A percentile compares a stretch with the other conserved stretches of the same genome.
These are phyloP conservation scores for Xylariaceae sp. DNA, from an alignment of 2,329 filamentous ascomycete species.

Conservation along the genomic window DNA sequence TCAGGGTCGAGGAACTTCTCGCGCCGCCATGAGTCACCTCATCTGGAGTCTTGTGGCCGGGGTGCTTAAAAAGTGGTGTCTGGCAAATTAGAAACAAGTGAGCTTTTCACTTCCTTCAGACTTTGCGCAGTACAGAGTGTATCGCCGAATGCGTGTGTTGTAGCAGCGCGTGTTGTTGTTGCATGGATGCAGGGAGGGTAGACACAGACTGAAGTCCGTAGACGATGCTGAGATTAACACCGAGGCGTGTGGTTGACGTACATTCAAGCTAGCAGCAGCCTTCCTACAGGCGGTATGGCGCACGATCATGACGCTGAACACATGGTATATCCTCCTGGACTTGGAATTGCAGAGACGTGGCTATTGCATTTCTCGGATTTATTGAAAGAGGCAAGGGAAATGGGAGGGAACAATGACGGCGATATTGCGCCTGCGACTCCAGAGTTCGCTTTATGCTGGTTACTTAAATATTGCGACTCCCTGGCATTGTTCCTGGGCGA, in stretches of 20 bases:
- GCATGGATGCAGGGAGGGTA: background rate
- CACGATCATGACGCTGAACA: constrained; percentile 37
- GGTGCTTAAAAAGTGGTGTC: constrained; percentile 27
- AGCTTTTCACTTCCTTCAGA: background rate
- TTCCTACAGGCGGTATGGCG: constrained; percentile 40
- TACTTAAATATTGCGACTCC: constrained; percentile 9
- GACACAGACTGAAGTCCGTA: background rate
- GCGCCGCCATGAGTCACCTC: constrained; percentile 23
- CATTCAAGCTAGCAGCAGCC: constrained; percentile 36
- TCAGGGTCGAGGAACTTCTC: constrained; percentile 17
- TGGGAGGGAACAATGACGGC: background rate
- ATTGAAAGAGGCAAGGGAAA: background rate
- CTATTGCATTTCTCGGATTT: background rate
- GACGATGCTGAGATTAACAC: background rate
- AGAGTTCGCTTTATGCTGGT: constrained; percentile 16
- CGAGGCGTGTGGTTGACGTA: constrained; percentile 26
- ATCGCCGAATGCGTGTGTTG: constrained; percentile 1
- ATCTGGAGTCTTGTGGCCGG: constrained; percentile 21
- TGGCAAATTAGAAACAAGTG: constrained; percentile 19
- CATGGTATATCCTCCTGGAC: constrained; percentile 20
- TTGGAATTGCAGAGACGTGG: background rate
- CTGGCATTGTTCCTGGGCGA: background rate
- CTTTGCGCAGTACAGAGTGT: background rate
- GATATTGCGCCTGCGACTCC: background rate
- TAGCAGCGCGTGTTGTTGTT: constrained; percentile 10